A percentile compares a stretch with the other conserved stretches of the same genome.
These are phyloP conservation scores for Tympanopsis confertula DNA, from an alignment of 2,329 filamentous ascomycete species.

Conservation along the genomic window DNA sequence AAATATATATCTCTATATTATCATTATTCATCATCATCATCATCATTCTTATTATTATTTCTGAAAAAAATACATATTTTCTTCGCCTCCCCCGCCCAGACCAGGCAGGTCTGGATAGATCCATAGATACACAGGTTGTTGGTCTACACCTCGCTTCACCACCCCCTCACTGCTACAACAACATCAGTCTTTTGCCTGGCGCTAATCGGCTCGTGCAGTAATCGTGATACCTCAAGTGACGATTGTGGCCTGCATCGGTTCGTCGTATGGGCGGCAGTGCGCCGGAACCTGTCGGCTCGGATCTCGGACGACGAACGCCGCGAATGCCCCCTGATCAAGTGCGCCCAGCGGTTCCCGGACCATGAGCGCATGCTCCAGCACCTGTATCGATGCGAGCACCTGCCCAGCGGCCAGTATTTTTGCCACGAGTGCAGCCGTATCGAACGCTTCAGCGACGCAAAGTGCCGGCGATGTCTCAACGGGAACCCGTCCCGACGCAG, in stretches of 20 bases:
- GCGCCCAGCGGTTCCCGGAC: constrained; percentile 33
- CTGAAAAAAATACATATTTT: too few species aligned
- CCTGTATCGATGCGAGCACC: constrained; percentile 32
- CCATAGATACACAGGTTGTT: too few species aligned
- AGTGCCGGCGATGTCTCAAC: constrained; percentile 33
- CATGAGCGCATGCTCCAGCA: constrained; percentile 44
- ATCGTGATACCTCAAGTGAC: constrained; percentile 29
- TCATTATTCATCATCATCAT: constrained; percentile 2
- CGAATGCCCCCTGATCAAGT: constrained; percentile 38
- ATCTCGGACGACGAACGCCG: constrained; percentile 35
- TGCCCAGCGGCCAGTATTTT: constrained; percentile 39
- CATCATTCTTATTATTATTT: constrained; percentile 7
- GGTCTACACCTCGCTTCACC: too few species aligned
- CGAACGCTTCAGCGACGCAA: constrained; percentile 38
- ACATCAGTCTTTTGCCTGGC: too few species aligned
- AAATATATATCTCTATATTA: neutral
- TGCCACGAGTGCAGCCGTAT: constrained; percentile 41
- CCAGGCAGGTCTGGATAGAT: too few species aligned
- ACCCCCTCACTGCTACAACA: too few species aligned
- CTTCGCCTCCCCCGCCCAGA: too few species aligned
- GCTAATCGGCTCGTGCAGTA: too few species aligned
- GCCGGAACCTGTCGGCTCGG: constrained; percentile 34
- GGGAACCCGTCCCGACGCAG: constrained; percentile 37
- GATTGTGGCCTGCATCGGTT: constrained; percentile 41
- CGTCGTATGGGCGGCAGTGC: constrained; percentile 43